Conservation (phyloP, 345 rosid genomes). For the Moricandia arvensis region DNA sequence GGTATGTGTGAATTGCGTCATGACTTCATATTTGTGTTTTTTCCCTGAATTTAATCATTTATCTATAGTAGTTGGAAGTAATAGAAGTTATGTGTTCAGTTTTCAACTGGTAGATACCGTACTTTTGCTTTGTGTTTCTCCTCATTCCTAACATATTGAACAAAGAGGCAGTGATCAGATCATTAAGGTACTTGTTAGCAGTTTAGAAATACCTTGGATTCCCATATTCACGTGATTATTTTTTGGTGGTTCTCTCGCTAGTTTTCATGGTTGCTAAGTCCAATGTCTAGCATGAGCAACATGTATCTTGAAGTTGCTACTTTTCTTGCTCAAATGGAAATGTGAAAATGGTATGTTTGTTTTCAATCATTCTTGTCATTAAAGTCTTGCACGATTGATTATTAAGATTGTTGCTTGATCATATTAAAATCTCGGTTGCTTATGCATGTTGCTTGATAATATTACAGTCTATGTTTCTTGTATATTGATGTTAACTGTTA, state of each 20-base stretch:
- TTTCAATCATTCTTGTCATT: slow-evolving; percentile 19
- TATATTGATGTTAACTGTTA: neutral
- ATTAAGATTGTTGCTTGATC: neutral
- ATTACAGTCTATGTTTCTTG: neutral
- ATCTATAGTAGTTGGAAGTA: slow-evolving; percentile 44
- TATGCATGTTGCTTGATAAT: neutral
- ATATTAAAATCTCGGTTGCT: neutral
- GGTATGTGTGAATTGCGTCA: too few relatives aligned
- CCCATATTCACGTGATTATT: slow-evolving; percentile 49
- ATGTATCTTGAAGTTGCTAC: slow-evolving; percentile 61
- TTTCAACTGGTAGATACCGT: slow-evolving; percentile 56
- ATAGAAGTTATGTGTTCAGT: slow-evolving; percentile 51
- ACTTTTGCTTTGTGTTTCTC: slow-evolving; percentile 42
- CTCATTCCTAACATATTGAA: slow-evolving; percentile 16
- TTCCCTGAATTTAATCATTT: too few relatives aligned
- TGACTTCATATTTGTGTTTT: too few relatives aligned
- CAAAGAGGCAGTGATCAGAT: slow-evolving; percentile 51
- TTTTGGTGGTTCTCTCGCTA: slow-evolving; percentile 53
- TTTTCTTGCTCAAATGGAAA: slow-evolving; percentile 74
- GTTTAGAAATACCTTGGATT: slow-evolving; percentile 64
- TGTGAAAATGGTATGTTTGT: slow-evolving; percentile 53
- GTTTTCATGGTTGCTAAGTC: slow-evolving; percentile 55
- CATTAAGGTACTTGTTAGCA: slow-evolving; percentile 54
- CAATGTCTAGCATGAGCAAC: slow-evolving; percentile 77
- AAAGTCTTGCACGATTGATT: slow-evolving; percentile 15